Evolutionary conservation across 176 grass and related monocot genomes (phyloP).

Genomic region (Cenchrus fungigraminus): DNA sequence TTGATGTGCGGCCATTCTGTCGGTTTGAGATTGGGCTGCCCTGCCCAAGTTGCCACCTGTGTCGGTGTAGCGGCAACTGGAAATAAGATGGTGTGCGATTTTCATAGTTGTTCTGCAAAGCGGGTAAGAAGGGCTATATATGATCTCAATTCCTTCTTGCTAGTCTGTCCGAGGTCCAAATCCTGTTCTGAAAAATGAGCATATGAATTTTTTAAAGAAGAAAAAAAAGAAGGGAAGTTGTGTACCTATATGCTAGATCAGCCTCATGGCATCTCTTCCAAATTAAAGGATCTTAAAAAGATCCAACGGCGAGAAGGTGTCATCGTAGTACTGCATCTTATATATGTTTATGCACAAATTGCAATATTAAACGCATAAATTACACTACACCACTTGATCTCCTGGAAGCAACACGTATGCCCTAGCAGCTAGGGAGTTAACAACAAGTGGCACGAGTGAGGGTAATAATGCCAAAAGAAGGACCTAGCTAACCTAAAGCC

Average conservation of each 20-base stretch:
- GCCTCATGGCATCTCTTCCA: neutral
- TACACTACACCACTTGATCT: neutral
- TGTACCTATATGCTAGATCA: neutral
- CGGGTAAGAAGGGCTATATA: too few relatives aligned
- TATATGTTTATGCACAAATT: neutral
- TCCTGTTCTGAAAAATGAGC: too few relatives aligned
- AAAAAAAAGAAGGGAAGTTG: neutral
- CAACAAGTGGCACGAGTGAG: neutral
- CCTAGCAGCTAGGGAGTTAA: conserved; percentile 1
- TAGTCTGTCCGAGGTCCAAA: too few relatives aligned
- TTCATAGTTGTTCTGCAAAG: too few relatives aligned
- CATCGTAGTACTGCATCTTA: neutral
- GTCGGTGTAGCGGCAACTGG: too few relatives aligned
- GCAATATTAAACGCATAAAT: neutral
- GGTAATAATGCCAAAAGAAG: conserved; percentile 36
- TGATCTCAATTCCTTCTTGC: too few relatives aligned
- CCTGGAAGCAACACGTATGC: conserved; percentile 32
- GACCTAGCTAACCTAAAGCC: neutral
- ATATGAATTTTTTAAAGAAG: neutral
- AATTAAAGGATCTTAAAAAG: neutral
- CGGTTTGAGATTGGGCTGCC: too few relatives aligned
- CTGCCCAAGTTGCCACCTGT: too few relatives aligned
- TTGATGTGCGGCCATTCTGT: too few relatives aligned
- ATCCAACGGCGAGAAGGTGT: neutral
- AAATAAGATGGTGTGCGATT: too few relatives aligned